Base-by-base conservation (phyloP, 2,329 filamentous ascomycete genomes). In the Paraphaeosphaeria sporulosa region DNA sequence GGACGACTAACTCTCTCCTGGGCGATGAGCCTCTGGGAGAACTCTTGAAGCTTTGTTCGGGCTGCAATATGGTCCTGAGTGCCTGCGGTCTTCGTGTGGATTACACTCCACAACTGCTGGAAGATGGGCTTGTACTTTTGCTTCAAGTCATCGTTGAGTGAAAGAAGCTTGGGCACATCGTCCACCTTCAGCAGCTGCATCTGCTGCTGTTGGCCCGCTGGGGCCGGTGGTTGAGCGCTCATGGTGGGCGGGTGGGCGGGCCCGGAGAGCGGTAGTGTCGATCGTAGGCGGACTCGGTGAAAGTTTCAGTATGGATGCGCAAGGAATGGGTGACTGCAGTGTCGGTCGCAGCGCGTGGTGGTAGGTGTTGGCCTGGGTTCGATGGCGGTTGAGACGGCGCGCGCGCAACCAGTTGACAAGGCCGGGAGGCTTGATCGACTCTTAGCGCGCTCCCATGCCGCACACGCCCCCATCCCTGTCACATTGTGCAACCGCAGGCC, bases 101-200 rank as follows among this genome's bases (percentile, higher is more conserved):
- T 77, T 34, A 81, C 73, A 32, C 82, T 80, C 85, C 86, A 89
- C 52, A 86, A 79, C 61, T 79, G 82, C 58, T 81, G 79, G 62
- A 89, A 81, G 21, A 84, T 78, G 51, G 81, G 76, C 59, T 83
- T 83, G 68, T 87, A 87, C 64, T 85, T 82, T 47, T 80, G 74
- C 75, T 87, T 88, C 66, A 85, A 82, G 51, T 82, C 76, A 9
- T 85, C 83, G 61, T 76, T 83, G 32, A 89, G 77, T 50, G 69
- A 71, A 42, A 70, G 66, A 2, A 78, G 71, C 64, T 72, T 76
- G 12, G 72, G 67, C 7, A 78, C 69, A 52, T 78, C 75, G 27
- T 77, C 75, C 9, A 73, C 65, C 19, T 72, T 74, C 43, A 78
- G 66, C 38, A 76, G 62, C 55, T 71, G 68, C 36, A 63, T 61